Evolutionary conservation across 2,329 filamentous ascomycete genomes (phyloP), one percentile per base, ranked within the genome.

Genomic region (Hypoxylon sp.): DNA sequence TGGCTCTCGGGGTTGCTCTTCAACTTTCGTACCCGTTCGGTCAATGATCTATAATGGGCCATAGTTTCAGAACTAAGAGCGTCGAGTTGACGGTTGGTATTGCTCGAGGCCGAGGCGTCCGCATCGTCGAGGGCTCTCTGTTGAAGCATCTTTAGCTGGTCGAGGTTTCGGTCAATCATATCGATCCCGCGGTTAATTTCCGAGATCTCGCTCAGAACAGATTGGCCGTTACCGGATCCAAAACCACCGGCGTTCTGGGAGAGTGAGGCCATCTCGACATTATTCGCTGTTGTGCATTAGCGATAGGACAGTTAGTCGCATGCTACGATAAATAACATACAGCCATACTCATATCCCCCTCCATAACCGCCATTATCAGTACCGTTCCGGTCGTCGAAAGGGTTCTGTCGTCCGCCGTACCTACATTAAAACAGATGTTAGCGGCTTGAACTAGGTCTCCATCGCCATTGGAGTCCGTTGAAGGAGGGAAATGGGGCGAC

Each of bases 121-220:
- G 91, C 88, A 73, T 93, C 91, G 74, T 89, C 87, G 69, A 97
- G 87, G 32, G 89, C 87, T 67, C 88, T 85, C 75, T 87, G 86
- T 77, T 95, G 92, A 36, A 93, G 83, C 77, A 84, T 85, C 73
- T 88, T 87, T 49, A 97, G 87, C 74, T 91, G 86, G 69, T 88
- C 84, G 32, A 96, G 86, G 72, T 91, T 91, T 67, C 81, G 80
- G 74, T 93, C 89, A 74, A 97, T 87, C 62, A 89, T 83, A 67
- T 91, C 86, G 74, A 97, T 91, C 42, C 89, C 91, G 63, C 87
- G 83, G 77, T 93, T 91, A 76, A 97, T 91, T 46, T 92, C 89
- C 63, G 88, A 87, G 80, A 93, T 96, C 78, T 96, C 91, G 80
- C 96, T 93, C 64, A 97, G 85, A 71, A 97, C 91, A 60, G 87